These are phyloP conservation scores for Talaromyces sp. DNA, from an alignment of 2,329 filamentous ascomycete genomes.

Conservation along the genomic window DNA sequence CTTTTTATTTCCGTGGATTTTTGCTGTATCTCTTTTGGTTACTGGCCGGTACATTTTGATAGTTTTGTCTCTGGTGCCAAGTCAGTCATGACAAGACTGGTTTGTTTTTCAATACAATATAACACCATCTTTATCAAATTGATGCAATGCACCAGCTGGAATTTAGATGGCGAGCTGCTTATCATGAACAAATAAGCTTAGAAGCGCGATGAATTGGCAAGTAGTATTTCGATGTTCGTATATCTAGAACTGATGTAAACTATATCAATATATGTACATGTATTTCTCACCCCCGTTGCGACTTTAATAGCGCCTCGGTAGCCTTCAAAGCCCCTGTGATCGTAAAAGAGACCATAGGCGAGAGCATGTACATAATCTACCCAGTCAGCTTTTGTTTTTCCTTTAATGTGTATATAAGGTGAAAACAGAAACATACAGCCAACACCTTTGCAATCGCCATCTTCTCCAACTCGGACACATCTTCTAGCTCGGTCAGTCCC, in stretches of 20 bases:
- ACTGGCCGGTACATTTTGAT: background rate
- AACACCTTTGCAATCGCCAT: constrained; percentile 51
- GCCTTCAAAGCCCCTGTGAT: constrained; percentile 28
- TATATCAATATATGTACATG: too few relatives aligned
- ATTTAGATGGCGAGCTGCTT: background rate
- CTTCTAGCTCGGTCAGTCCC: constrained; percentile 45
- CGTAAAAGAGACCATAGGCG: constrained; percentile 24
- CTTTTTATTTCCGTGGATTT: background rate
- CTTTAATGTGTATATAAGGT: constrained; percentile 12
- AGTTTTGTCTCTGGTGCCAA: background rate
- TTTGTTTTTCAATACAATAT: background rate
- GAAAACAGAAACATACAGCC: constrained; percentile 29
- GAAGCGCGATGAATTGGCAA: background rate
- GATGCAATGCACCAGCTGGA: background rate
- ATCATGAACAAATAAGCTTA: background rate
- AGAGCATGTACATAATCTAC: constrained; percentile 27
- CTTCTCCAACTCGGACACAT: constrained; percentile 41
- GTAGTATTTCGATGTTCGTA: too few relatives aligned
- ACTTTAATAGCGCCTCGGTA: constrained; percentile 19
- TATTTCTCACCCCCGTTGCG: background rate
- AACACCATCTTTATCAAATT: background rate
- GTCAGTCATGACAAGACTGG: background rate
- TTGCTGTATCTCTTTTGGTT: background rate
- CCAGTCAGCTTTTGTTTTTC: background rate
- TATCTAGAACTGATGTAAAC: too few relatives aligned